phyloP scores from a whole-genome alignment of 768 basidiomycete genomes.

The Clitopilus passeckerianus region DNA sequence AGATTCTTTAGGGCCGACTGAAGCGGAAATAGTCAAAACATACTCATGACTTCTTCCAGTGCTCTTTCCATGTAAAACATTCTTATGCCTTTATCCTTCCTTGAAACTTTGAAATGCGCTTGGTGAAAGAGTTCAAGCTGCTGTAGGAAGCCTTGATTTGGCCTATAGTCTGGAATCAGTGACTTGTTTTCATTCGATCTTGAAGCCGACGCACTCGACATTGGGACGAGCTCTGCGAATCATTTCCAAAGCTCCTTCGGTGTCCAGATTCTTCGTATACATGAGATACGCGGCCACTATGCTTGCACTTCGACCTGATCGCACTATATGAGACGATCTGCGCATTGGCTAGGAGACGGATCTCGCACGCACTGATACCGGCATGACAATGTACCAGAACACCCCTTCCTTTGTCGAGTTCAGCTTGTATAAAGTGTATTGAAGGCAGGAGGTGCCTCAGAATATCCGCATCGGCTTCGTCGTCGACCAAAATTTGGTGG shows the following conservation, averaged over 20 bases:
- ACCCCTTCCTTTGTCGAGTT: conserved; percentile 68
- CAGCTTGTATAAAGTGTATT: conserved; percentile 79
- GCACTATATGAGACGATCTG: conserved; percentile 3
- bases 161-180: conserved; percentile 37
- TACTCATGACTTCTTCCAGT: conserved; percentile 75
- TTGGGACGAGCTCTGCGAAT: conserved; percentile 63
- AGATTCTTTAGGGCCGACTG: conserved; percentile 13
- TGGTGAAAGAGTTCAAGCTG: conserved; percentile 81
- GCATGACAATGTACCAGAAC: conserved; percentile 91
- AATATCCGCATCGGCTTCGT: conserved; percentile 72
- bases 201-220: conserved; percentile 46
- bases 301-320: conserved; percentile 73
- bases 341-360: not conserved
- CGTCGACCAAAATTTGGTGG: conserved; percentile 76
- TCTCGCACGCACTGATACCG: conserved; percentile 65
- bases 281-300: conserved; percentile 89
- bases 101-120: conserved; percentile 64
- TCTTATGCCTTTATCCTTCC: conserved; percentile 63
- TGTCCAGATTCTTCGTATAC: conserved; percentile 57
- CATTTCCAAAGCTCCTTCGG: conserved; percentile 59
- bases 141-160: conserved; percentile 77
- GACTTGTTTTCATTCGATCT: not conserved
- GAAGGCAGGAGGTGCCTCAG: conserved; percentile 73
- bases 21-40: conserved; percentile 19
- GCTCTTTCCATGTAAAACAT: conserved; percentile 82